phyloP scores from a whole-genome alignment of 108 stramenopile genomes.

The Cyclostephanos tholiformis region DNA sequence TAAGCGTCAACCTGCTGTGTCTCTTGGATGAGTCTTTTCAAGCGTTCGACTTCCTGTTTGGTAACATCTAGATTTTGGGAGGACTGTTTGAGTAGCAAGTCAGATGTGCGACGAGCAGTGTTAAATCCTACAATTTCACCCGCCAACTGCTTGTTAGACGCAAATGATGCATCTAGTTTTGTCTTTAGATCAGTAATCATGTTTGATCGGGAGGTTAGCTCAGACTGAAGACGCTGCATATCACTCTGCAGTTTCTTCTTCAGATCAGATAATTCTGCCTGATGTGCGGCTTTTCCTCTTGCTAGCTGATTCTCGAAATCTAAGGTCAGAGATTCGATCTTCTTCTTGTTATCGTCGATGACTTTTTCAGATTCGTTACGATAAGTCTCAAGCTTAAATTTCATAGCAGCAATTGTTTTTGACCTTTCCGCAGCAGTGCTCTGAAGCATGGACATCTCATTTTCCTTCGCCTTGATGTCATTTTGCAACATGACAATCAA shows the following conservation, averaged over 20 bases:
- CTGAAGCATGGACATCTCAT: constrained; percentile 27
- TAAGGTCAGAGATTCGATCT: constrained; percentile 23
- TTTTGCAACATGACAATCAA: constrained; percentile 35
- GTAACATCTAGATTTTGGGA: constrained; percentile 22
- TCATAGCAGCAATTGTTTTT: constrained; percentile 27
- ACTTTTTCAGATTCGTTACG: constrained; percentile 20
- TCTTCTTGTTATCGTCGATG: constrained; percentile 31
- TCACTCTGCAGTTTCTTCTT: constrained; percentile 22
- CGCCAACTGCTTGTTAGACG: constrained; percentile 27
- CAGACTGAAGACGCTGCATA: constrained; percentile 32
- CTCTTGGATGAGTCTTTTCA: constrained; percentile 22
- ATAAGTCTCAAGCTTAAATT: constrained; percentile 30
- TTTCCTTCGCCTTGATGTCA: constrained; percentile 25
- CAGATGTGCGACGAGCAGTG: constrained; percentile 23
- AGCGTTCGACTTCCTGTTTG: constrained; percentile 34
- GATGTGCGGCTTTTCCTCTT: constrained; percentile 19
- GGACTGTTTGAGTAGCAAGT: constrained; percentile 19
- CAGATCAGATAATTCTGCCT: constrained; percentile 21
- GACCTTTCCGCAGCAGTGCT: constrained; percentile 28
- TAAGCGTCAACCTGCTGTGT: constrained; percentile 11
- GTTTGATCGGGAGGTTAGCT: constrained; percentile 22
- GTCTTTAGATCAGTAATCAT: constrained; percentile 26
- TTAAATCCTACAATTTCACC: constrained; percentile 34
- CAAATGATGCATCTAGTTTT: constrained; percentile 19
- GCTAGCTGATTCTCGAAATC: constrained; percentile 20